phyloP scores from a whole-genome alignment of 371 early-diverging fungal species.

The Synchytrium microbalum region DNA sequence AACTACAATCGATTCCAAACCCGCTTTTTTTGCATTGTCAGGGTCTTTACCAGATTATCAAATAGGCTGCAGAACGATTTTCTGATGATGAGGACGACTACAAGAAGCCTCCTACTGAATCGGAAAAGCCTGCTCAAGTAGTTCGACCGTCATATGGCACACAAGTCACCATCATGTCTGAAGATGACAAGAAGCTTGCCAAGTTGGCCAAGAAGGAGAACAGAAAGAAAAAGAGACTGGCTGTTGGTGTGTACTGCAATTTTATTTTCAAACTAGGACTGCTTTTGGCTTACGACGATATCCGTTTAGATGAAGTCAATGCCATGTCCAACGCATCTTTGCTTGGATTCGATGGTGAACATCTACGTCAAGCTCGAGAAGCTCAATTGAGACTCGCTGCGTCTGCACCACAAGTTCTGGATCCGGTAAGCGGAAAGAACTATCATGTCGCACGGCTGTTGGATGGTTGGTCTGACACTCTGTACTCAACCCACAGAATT shows the following conservation, averaged over 20 bases:
- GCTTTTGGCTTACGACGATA: neutral
- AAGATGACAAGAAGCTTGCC: constrained; percentile 52
- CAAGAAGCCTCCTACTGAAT: constrained; percentile 7
- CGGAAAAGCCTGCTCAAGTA: neutral
- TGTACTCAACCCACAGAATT: neutral
- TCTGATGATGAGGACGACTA: neutral
- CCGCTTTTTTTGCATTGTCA: neutral
- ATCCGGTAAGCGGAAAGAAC: constrained; percentile 15
- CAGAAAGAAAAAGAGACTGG: constrained; percentile 39
- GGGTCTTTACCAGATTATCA: neutral
- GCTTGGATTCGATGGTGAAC: constrained; percentile 37
- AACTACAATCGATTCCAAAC: constrained; percentile 1
- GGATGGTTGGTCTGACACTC: neutral
- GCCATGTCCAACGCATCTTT: constrained; percentile 16
- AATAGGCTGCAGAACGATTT: neutral
- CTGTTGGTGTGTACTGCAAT: constrained; percentile 15
- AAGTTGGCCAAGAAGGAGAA: constrained; percentile 63
- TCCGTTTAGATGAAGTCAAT: constrained; percentile 17
- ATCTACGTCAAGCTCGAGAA: constrained; percentile 27
- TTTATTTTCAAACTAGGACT: neutral
- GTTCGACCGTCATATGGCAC: constrained; percentile 45
- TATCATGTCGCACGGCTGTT: neutral
- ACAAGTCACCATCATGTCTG: constrained; percentile 63
- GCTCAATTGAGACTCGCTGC: constrained; percentile 27
- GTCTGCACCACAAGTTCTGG: constrained; percentile 14